Conservation (phyloP, 352 stramenopile genomes). For the Elongisporangium anandrum region DNA sequence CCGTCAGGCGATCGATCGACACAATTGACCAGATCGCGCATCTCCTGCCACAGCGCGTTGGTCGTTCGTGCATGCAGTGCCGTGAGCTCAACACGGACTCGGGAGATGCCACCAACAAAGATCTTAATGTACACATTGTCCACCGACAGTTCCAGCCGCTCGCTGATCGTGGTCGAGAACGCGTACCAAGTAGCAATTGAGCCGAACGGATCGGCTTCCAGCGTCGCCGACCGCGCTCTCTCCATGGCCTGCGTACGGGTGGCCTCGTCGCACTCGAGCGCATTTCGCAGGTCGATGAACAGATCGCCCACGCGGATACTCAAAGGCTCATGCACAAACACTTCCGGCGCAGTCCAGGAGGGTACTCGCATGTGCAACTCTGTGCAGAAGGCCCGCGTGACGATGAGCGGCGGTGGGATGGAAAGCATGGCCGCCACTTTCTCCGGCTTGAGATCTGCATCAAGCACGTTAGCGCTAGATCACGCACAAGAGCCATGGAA, state of each 20-base stretch:
- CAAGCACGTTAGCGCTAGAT: background rate
- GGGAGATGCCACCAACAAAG: slow-evolving; percentile 28
- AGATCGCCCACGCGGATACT: slow-evolving; percentile 42
- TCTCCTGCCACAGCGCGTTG: slow-evolving; percentile 62
- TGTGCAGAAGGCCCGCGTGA: slow-evolving; percentile 45
- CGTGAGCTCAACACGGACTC: slow-evolving; percentile 31
- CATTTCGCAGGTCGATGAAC: slow-evolving; percentile 41
- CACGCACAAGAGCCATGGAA: background rate
- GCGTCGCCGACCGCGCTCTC: slow-evolving; percentile 24
- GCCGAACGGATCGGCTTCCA: slow-evolving; percentile 54
- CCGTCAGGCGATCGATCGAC: slow-evolving; percentile 58
- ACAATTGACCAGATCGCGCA: slow-evolving; percentile 46
- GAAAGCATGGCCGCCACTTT: slow-evolving; percentile 43
- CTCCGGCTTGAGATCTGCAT: slow-evolving; percentile 58
- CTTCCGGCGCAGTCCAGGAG: slow-evolving; percentile 47
- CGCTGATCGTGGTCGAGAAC: slow-evolving; percentile 48
- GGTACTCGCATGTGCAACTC: slow-evolving; percentile 55
- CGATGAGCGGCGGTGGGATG: slow-evolving; percentile 38
- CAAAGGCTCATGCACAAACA: slow-evolving; percentile 50
- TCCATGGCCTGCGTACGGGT: slow-evolving; percentile 24
- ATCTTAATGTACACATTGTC: slow-evolving; percentile 53
- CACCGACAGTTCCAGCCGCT: slow-evolving; percentile 40
- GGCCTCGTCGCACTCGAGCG: slow-evolving; percentile 42
- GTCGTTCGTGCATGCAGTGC: slow-evolving; percentile 53
- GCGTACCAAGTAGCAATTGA: slow-evolving; percentile 57